phyloP scores from a whole-genome alignment of 2,329 filamentous ascomycete species.

The Lachnellula cervina region DNA sequence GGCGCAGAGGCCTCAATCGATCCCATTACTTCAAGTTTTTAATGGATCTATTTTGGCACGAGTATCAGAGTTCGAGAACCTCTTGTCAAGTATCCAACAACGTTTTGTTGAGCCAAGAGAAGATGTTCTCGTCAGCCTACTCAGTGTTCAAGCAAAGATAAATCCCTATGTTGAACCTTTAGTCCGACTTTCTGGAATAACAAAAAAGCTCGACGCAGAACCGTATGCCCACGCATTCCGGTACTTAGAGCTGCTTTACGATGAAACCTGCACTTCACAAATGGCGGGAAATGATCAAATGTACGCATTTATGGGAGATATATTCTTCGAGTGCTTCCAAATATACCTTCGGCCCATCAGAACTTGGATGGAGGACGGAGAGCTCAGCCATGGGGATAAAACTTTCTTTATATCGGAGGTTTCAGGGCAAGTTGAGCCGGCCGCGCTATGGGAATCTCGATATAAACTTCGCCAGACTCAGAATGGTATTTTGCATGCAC shows the following conservation, averaged over 20 bases:
- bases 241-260: constrained; percentile 75
- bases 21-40: constrained; percentile 30
- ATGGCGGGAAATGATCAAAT: constrained; percentile 57
- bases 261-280: constrained; percentile 64
- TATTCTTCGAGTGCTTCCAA: constrained; percentile 78
- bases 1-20: constrained; percentile 30
- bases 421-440: constrained; percentile 50
- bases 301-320: constrained; percentile 58
- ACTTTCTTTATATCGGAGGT: constrained; percentile 70
- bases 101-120: constrained; percentile 50
- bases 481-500: constrained; percentile 60
- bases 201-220: constrained; percentile 49
- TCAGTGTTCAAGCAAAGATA: constrained; percentile 56
- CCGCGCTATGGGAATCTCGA: constrained; percentile 70
- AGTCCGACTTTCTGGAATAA: constrained; percentile 54
- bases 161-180: constrained; percentile 50
- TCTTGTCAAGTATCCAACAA: constrained; percentile 55
- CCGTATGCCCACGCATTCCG: constrained; percentile 48
- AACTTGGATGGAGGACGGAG: constrained; percentile 79
- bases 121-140: constrained; percentile 61
- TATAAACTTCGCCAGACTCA: constrained; percentile 61
- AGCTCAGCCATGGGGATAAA: constrained; percentile 58
- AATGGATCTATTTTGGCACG: constrained; percentile 33
- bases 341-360: constrained; percentile 77
- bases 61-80: constrained; percentile 53